phyloP scores from a whole-genome alignment of 352 stramenopile species.

The Pythium guiyangense region DNA sequence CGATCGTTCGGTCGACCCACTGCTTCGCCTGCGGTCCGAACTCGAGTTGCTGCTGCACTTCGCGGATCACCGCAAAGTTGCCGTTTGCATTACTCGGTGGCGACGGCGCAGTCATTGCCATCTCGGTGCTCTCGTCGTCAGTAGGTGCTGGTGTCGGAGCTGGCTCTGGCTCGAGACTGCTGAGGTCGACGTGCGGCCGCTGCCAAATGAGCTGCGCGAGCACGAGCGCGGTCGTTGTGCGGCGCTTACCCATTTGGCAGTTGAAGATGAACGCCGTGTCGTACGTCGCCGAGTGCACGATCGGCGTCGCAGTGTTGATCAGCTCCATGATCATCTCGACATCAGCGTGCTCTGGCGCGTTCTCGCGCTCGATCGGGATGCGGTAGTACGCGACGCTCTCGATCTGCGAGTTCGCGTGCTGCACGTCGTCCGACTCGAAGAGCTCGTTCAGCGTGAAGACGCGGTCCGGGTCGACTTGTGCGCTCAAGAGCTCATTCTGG shows the following conservation, averaged over 20 bases:
- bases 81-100: constrained; percentile 19
- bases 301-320: constrained; percentile 27
- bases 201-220: constrained; percentile 65
- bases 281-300: constrained; percentile 15
- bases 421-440: constrained; percentile 42
- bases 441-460: constrained; percentile 69
- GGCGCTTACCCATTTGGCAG: constrained; percentile 84
- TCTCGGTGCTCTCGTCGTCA: constrained; percentile 1
- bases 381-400: constrained; percentile 57
- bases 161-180: constrained; percentile 6
- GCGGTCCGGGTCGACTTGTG: constrained; percentile 30
- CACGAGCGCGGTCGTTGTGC: constrained; percentile 77
- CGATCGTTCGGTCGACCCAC: constrained; percentile 74
- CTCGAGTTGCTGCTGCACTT: constrained; percentile 46
- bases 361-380: constrained; percentile 79
- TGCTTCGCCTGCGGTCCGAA: constrained; percentile 53
- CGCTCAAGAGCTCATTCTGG: constrained; percentile 56
- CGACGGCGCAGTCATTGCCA: neutral
- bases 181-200: constrained; percentile 20
- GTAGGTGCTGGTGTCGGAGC: constrained; percentile 6
- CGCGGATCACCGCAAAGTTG: constrained; percentile 68
- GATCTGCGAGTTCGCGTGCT: constrained; percentile 27
- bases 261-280: constrained; percentile 86
- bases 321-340: constrained; percentile 66
- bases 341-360: constrained; percentile 69